These are phyloP conservation scores for Ophiocordyceps sinensis DNA, from an alignment of 2,329 filamentous ascomycete species.

Conservation along the genomic window DNA sequence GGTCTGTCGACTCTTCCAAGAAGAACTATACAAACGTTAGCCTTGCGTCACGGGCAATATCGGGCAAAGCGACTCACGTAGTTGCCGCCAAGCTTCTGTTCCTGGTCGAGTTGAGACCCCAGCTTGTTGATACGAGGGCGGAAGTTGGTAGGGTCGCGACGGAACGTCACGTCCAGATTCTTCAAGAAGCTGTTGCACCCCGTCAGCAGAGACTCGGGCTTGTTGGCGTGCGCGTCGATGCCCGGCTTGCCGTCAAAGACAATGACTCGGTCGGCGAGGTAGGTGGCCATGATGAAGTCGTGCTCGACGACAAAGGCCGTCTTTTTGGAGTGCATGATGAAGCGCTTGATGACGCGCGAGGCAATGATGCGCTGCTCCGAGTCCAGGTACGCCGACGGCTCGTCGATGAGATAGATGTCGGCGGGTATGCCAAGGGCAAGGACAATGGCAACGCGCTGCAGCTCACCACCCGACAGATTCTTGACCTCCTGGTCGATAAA, in stretches of 20 bases:
- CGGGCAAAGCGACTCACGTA: conserved; percentile 47
- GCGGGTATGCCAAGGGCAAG: conserved; percentile 90
- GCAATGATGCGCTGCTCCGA: conserved; percentile 98
- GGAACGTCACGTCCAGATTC: conserved; percentile 96
- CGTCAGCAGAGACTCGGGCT: conserved; percentile 80
- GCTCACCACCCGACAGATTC: conserved; percentile 96
- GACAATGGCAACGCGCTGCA: conserved; percentile 97
- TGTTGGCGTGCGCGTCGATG: conserved; percentile 74
- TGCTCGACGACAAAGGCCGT: conserved; percentile 98
- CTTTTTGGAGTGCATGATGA: conserved; percentile 99
- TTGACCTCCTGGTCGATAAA: conserved; percentile 99
- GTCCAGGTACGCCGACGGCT: conserved; percentile 93
- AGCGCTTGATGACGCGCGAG: conserved; percentile 95
- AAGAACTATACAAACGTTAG: conserved; percentile 55
- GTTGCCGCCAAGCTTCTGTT: conserved; percentile 88
- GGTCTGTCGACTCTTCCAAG: conserved; percentile 59
- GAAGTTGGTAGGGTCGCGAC: conserved; percentile 90
- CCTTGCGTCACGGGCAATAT: neutral
- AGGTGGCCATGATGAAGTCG: conserved; percentile 93
- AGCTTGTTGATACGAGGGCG: conserved; percentile 97
- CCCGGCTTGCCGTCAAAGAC: conserved; percentile 95
- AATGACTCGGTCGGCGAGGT: conserved; percentile 81
- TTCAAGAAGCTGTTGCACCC: conserved; percentile 95
- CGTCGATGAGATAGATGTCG: conserved; percentile 97
- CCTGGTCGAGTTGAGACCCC: conserved; percentile 90